These are phyloP conservation scores for Pseudoperonospora humuli DNA, from an alignment of 352 stramenopile genomes.

Conservation along the genomic window DNA sequence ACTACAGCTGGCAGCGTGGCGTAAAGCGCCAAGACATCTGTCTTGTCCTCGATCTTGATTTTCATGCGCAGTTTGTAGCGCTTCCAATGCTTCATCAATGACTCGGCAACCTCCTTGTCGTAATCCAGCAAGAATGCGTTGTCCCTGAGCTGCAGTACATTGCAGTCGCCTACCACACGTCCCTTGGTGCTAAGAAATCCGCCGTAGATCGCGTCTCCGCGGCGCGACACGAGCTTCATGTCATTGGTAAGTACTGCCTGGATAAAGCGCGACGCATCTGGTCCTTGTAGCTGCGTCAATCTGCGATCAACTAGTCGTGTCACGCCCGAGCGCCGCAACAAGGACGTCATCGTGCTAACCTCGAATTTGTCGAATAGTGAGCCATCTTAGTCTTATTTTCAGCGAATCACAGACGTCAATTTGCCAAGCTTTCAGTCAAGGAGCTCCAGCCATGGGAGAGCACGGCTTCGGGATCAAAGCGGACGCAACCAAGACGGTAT, in stretches of 20 bases:
- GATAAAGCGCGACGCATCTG: slow-evolving; percentile 63
- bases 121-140: slow-evolving; percentile 73
- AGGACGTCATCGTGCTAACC: slow-evolving; percentile 8
- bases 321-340: slow-evolving; percentile 36
- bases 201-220: slow-evolving; percentile 63
- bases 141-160: slow-evolving; percentile 56
- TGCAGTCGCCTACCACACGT: slow-evolving; percentile 68
- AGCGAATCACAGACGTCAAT: slow-evolving; percentile 5
- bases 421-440: slow-evolving; percentile 1
- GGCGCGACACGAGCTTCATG: slow-evolving; percentile 48
- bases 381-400: too few species aligned
- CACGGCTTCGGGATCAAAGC: slow-evolving; percentile 85
- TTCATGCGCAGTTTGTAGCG: slow-evolving; percentile 86
- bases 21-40: slow-evolving; percentile 37
- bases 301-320: slow-evolving; percentile 40
- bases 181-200: slow-evolving; percentile 77
- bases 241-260: slow-evolving; percentile 83
- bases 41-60: slow-evolving; percentile 61
- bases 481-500: slow-evolving; percentile 77
- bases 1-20: slow-evolving; percentile 44
- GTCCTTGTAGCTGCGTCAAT: slow-evolving; percentile 64
- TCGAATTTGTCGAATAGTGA: too few species aligned
- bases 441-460: slow-evolving; percentile 46
- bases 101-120: slow-evolving; percentile 43
- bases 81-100: slow-evolving; percentile 80